Conservation (phyloP, 2,329 filamentous ascomycete genomes). For the Diaporthe aspalathi region DNA sequence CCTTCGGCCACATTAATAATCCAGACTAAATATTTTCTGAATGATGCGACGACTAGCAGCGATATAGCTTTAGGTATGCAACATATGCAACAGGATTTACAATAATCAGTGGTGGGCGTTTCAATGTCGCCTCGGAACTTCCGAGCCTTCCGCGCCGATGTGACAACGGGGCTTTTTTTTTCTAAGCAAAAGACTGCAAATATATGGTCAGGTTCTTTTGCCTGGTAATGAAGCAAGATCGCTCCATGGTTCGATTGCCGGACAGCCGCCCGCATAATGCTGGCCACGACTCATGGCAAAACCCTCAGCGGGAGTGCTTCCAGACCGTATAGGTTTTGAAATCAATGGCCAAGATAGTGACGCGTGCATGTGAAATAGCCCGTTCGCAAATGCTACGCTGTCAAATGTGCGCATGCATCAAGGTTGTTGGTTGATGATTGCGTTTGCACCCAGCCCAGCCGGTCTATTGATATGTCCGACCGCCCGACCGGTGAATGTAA, state of each 20-base stretch:
- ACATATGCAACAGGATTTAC: background rate
- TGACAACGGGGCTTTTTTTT: background rate
- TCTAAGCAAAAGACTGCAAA: background rate
- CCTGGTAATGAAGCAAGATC: background rate
- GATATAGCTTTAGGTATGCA: too few species aligned
- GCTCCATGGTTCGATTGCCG: background rate
- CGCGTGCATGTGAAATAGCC: background rate
- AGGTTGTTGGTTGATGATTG: background rate
- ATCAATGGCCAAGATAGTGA: background rate
- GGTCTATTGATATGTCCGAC: background rate
- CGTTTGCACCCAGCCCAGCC: too few species aligned
- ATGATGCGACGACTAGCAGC: too few species aligned
- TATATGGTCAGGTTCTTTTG: background rate
- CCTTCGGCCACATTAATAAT: background rate
- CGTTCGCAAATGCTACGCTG: background rate
- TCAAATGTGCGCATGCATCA: background rate
- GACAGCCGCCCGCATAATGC: background rate
- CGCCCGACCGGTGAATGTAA: background rate
- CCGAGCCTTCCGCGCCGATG: background rate
- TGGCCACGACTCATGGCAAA: constrained; percentile 8
- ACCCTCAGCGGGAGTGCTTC: background rate
- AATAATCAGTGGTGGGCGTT: too few species aligned
- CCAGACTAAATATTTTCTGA: too few species aligned
- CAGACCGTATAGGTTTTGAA: constrained; percentile 11
- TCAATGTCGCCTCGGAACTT: background rate